Evolutionary conservation across 768 basidiomycete genomes (phyloP).

Genomic region (Polyporus arcularius): DNA sequence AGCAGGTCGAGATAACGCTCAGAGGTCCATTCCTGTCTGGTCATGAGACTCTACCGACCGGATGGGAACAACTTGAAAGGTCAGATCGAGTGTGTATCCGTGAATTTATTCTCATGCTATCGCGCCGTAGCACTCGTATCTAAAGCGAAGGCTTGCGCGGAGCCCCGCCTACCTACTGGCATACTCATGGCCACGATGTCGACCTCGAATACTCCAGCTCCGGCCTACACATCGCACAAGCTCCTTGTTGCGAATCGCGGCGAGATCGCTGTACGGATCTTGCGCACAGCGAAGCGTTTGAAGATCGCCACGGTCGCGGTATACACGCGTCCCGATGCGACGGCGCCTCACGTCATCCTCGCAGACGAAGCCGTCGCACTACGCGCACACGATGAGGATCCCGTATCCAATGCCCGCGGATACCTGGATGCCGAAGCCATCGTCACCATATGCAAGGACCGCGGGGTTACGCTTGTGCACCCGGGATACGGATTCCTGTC

Average conservation of each 20-base stretch:
- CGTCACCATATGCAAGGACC: conserved; percentile 42
- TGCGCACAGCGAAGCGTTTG: conserved; percentile 55
- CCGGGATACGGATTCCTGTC: conserved; percentile 70
- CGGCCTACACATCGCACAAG: conserved; percentile 36
- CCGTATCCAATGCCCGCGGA: conserved; percentile 41
- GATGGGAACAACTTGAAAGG: too few species aligned
- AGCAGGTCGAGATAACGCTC: too few species aligned
- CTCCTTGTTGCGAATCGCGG: conserved; percentile 72
- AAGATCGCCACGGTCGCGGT: conserved; percentile 57
- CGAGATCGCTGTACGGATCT: conserved; percentile 68
- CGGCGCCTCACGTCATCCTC: conserved; percentile 56
- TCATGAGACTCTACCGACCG: not conserved
- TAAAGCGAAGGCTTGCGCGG: not conserved
- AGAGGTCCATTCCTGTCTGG: not conserved
- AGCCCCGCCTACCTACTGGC: not conserved
- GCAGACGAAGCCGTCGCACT: conserved; percentile 52
- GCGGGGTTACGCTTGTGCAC: conserved; percentile 53
- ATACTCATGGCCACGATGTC: not conserved
- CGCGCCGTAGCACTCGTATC: not conserved
- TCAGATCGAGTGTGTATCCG: too few species aligned
- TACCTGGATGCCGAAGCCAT: conserved; percentile 45
- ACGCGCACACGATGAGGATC: conserved; percentile 24
- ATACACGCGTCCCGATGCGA: conserved; percentile 59
- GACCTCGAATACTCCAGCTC: not conserved
- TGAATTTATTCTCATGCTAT: not conserved